Evolutionary conservation across 495 filamentous ascomycete species (phyloP).

Genomic region (Lasiosphaeria hispida): DNA sequence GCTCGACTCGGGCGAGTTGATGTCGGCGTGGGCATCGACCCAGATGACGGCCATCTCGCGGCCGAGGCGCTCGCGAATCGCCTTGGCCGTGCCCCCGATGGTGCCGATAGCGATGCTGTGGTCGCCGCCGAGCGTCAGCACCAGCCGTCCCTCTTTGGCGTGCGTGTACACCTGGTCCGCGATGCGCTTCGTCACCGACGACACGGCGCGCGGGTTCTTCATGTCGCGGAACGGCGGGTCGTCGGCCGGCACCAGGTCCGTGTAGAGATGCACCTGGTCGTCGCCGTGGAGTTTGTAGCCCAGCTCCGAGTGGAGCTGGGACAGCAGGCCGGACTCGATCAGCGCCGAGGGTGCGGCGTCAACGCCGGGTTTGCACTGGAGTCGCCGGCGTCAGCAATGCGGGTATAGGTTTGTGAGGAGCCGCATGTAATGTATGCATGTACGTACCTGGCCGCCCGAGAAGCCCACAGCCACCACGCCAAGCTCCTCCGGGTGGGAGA

Average conservation of each 20-base stretch:
- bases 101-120: constrained; percentile 96
- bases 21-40: constrained; percentile 97
- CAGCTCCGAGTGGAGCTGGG: constrained; percentile 78
- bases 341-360: constrained; percentile 91
- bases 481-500: constrained; percentile 71
- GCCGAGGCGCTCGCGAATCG: constrained; percentile 75
- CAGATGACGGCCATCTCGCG: constrained; percentile 91
- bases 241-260: constrained; percentile 64
- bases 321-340: constrained; percentile 83
- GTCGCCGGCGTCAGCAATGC: constrained; percentile 11
- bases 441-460: constrained; percentile 86
- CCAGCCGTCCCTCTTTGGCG: constrained; percentile 78
- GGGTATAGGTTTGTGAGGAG: constrained; percentile 6
- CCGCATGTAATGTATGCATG: background rate
- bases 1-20: constrained; percentile 91
- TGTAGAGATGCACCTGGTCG: constrained; percentile 78
- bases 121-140: constrained; percentile 92
- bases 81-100: constrained; percentile 78
- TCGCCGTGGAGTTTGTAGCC: constrained; percentile 86
- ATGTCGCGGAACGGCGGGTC: constrained; percentile 83
- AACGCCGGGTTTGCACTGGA: constrained; percentile 83
- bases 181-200: constrained; percentile 77
- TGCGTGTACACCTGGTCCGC: constrained; percentile 84
- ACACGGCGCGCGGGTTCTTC: constrained; percentile 89
- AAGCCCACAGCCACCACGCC: constrained; percentile 95